These are phyloP conservation scores for Leccinum barrowsii DNA, from an alignment of 768 basidiomycete species.

Conservation along the genomic window DNA sequence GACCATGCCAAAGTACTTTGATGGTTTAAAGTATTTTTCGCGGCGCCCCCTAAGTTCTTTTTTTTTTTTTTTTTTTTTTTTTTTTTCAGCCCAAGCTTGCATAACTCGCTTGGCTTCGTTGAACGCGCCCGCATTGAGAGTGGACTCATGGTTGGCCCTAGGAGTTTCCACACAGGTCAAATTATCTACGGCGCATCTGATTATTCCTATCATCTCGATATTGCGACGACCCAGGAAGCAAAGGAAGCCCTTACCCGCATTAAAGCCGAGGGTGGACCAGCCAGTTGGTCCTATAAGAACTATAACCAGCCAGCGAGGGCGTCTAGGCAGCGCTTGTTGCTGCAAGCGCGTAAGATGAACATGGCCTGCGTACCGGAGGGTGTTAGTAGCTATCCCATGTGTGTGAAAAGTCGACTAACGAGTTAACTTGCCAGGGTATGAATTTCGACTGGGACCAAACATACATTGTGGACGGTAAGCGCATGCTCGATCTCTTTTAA, in stretches of 20 bases:
- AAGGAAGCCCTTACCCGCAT: constrained; percentile 62
- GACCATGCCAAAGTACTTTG: constrained; percentile 66
- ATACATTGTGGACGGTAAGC: constrained; percentile 70
- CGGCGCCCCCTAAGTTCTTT: not conserved
- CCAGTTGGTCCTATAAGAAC: constrained; percentile 75
- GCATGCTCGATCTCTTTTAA: not conserved
- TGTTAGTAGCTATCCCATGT: constrained; percentile 27
- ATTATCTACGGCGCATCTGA: constrained; percentile 44
- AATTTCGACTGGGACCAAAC: constrained; percentile 77
- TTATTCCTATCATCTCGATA: constrained; percentile 64
- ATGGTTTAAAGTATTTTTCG: not conserved
- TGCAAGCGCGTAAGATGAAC: constrained; percentile 55
- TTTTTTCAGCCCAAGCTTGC: constrained; percentile 54
- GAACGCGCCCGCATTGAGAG: constrained; percentile 69
- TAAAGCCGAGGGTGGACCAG: constrained; percentile 68
- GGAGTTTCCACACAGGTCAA: constrained; percentile 68
- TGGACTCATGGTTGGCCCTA: constrained; percentile 64
- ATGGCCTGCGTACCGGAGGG: constrained; percentile 78
- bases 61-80: no score
- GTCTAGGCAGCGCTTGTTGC: constrained; percentile 62
- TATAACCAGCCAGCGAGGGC: constrained; percentile 69
- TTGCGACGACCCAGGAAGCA: constrained; percentile 60
- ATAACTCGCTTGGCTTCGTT: constrained; percentile 56
- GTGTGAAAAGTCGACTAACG: not conserved
- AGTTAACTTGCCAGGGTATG: constrained; percentile 45